Conservation (phyloP, 2,329 filamentous ascomycete species). For the Nigrospora sphaerica region DNA sequence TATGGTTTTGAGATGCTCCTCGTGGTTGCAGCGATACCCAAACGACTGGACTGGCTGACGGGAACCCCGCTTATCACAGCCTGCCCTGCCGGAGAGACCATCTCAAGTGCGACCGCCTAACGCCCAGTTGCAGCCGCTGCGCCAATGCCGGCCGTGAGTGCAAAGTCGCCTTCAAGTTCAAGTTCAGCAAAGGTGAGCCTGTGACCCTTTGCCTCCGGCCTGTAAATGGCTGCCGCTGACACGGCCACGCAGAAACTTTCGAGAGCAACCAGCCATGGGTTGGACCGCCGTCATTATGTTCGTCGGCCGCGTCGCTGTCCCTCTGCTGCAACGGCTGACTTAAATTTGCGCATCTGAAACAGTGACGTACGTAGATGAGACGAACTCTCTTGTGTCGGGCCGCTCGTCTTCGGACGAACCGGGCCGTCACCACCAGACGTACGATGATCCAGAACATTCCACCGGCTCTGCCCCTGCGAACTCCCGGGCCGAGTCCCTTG, state of each 20-base stretch:
- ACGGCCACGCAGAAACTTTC: slow-evolving; percentile 13
- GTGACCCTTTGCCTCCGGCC: background rate
- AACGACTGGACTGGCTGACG: background rate
- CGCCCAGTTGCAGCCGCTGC: slow-evolving; percentile 23
- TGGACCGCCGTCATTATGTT: slow-evolving; percentile 13
- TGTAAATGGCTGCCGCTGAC: background rate
- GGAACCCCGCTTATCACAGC: slow-evolving; percentile 15
- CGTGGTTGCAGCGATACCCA: background rate
- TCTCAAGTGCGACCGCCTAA: slow-evolving; percentile 35
- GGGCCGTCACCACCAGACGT: slow-evolving; percentile 8
- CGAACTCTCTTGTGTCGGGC: slow-evolving; percentile 14
- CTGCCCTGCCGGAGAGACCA: slow-evolving; percentile 40
- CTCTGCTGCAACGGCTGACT: background rate
- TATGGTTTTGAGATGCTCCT: background rate
- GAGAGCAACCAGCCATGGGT: slow-evolving; percentile 21
- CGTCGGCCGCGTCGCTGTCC: background rate
- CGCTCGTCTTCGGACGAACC: slow-evolving; percentile 12
- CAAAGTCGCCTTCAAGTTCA: slow-evolving; percentile 25
- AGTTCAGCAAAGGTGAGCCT: slow-evolving; percentile 20
- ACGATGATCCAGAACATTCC: too few relatives aligned
- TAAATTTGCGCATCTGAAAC: background rate
- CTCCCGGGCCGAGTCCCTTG: too few relatives aligned
- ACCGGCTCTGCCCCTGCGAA: too few relatives aligned
- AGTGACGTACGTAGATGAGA: slow-evolving; percentile 25
- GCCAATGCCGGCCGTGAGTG: slow-evolving; percentile 23